Evolutionary conservation across 441 rosid genomes (phyloP).

Genomic region (Syzygium malaccense): DNA sequence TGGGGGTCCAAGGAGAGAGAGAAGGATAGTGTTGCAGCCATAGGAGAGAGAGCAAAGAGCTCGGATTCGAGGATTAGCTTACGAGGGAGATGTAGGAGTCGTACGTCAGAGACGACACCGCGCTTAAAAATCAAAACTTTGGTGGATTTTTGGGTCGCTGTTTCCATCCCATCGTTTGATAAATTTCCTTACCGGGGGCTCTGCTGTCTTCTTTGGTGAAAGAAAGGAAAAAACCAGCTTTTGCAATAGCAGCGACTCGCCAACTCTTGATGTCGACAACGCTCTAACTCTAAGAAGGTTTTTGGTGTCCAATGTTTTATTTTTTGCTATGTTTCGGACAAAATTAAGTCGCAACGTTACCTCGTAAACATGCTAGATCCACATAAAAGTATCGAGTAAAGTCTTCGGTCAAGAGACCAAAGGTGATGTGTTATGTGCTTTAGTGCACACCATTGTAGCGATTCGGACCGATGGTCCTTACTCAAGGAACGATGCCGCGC

Average conservation of each 20-base stretch:
- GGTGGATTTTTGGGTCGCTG: neutral
- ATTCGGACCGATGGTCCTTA: neutral
- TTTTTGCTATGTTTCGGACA: neutral
- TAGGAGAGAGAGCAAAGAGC: neutral
- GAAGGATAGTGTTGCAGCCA: constrained; percentile 33
- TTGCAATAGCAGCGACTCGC: too few species aligned
- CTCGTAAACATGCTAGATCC: neutral
- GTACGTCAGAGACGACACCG: neutral
- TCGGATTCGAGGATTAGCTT: neutral
- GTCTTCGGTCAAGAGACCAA: neutral
- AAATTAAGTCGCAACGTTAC: rapidly evolving
- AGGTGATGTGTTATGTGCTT: neutral
- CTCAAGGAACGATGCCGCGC: neutral
- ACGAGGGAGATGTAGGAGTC: neutral
- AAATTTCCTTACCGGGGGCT: too few species aligned
- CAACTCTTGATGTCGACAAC: neutral
- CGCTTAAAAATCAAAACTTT: rapidly evolving
- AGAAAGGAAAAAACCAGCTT: too few species aligned
- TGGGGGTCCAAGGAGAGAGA: constrained; percentile 29
- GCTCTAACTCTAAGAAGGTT: neutral
- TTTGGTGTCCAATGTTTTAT: neutral
- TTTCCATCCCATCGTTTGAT: neutral
- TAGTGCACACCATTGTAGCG: neutral
- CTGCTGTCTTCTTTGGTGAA: too few species aligned
- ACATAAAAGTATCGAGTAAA: neutral